Base-by-base conservation (phyloP, 306 rosid genomes). In the Prosopis cineraria region DNA sequence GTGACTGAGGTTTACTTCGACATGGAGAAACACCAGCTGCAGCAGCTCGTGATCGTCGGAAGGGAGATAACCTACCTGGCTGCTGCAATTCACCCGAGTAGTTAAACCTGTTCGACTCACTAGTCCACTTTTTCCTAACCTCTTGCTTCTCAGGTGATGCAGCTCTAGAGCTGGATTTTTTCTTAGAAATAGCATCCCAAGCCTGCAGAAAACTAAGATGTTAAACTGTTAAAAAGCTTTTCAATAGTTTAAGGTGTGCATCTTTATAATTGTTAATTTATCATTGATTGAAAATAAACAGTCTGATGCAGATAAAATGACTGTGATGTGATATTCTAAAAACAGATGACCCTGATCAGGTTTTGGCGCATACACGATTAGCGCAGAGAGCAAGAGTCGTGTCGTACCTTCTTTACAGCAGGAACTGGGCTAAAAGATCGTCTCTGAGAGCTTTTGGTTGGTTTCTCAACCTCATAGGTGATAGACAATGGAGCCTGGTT, bases 351-450 rank as follows among this genome's bases (percentile, higher is more conserved):
- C 13, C 59, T 52, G 30, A 53, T 22, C 33, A 10, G 31, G 68
- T 72, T 5, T 17, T 27, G 55, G 41, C 34, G 41, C 39, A 72
- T 63, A 40, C 34, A 30, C 25, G 48, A 82, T 59, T 22, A 78
- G 55, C 71, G 53, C 24, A 39, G 37, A 74, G 29, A 43, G 72
- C 41, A 52, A 85, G 22, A 39, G 44, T 64, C 62, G 31, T 43
- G 62, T 52, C 7, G 43, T 67, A 93, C 97, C 97, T 92, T 94
- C 82, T 87, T 88, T 69, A 83, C 78, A 74, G 81, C 74, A 29
- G 84, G 93, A 82, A 77, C 79, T 67, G 85, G 84, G 78, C 78
- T 84, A 40, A 50, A 74, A 74, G 97, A 78, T 41, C 79, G 87
- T 44, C 19, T 71, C 27, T 75, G 66, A 74, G 87, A 60, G 71